Conservation (phyloP, 2,329 filamentous ascomycete species). For the Colletotrichum australisinense region DNA sequence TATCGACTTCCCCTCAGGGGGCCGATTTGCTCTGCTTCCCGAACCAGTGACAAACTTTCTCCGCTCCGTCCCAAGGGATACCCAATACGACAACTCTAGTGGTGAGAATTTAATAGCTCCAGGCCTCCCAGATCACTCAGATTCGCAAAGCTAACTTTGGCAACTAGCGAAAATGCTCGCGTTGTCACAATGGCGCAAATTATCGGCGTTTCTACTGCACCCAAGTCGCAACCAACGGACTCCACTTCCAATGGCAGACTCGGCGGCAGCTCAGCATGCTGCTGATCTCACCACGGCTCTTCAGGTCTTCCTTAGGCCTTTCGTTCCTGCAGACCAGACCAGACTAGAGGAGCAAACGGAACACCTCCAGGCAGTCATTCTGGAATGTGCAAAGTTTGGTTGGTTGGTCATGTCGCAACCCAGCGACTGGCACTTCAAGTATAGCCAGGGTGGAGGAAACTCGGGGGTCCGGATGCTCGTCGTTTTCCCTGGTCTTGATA, state of each 20-base stretch:
- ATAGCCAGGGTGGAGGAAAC: conserved; percentile 19
- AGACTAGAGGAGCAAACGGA: conserved; percentile 46
- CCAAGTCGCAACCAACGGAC: conserved; percentile 49
- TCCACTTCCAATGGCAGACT: conserved; percentile 44
- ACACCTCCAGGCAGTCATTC: conserved; percentile 52
- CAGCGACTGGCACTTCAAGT: conserved; percentile 49
- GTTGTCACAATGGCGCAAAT: conserved; percentile 53
- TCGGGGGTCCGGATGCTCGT: conserved; percentile 32
- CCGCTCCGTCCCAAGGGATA: conserved; percentile 42
- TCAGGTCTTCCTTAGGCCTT: conserved; percentile 47
- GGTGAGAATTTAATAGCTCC: conserved; percentile 41
- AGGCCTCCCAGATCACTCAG: no score
- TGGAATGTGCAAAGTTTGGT: conserved; percentile 54
- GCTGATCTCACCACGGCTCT: conserved; percentile 46
- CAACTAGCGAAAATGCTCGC: conserved; percentile 45
- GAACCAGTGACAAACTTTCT: conserved; percentile 44
- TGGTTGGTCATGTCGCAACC: conserved; percentile 56
- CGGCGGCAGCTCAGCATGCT: conserved; percentile 45
- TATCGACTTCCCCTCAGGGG: conserved; percentile 43
- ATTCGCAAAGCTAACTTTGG: background rate
- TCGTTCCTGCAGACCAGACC: conserved; percentile 43
- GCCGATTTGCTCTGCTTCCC: conserved; percentile 51
- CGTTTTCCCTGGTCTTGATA: conserved; percentile 46
- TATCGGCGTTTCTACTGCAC: conserved; percentile 56
- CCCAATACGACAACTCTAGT: conserved; percentile 39